Conservation (phyloP, 768 basidiomycete genomes). For the Candolleomyces eurysporus region DNA sequence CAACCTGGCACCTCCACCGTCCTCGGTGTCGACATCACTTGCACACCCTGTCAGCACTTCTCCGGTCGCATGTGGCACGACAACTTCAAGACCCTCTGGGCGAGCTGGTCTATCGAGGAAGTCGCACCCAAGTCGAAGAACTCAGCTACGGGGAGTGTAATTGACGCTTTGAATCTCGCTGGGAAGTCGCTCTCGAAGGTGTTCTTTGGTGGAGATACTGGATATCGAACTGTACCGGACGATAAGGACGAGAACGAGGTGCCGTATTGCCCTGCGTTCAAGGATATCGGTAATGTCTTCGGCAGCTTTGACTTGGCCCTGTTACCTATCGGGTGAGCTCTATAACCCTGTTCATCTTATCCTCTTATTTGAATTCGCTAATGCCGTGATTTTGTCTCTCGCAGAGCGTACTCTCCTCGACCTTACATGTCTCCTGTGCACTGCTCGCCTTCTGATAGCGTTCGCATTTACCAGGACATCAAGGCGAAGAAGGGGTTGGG, state of each 20-base stretch:
- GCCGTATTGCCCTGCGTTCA: slow-evolving; percentile 70
- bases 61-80: slow-evolving; percentile 50
- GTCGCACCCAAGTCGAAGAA: not conserved
- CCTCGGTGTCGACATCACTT: slow-evolving; percentile 46
- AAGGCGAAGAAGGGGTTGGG: slow-evolving; percentile 57
- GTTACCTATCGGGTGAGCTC: slow-evolving; percentile 61
- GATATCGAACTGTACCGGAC: slow-evolving; percentile 46
- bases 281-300: slow-evolving; percentile 61
- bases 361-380: not conserved
- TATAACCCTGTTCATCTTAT: not conserved
- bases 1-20: not conserved
- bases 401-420: slow-evolving; percentile 58
- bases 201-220: slow-evolving; percentile 73
- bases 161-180: not conserved
- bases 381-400: too few relatives aligned
- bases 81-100: slow-evolving; percentile 60
- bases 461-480: slow-evolving; percentile 63
- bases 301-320: slow-evolving; percentile 67
- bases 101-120: slow-evolving; percentile 61
- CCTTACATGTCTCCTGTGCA: slow-evolving; percentile 57
- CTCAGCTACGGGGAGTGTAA: slow-evolving; percentile 3
- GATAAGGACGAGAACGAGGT: slow-evolving; percentile 49
- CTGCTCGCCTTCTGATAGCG: slow-evolving; percentile 65
- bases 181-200: slow-evolving; percentile 31
- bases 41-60: slow-evolving; percentile 66